Evolutionary conservation across 2,329 filamentous ascomycete genomes (phyloP), one percentile per base, ranked within the genome.

Genomic region (Trichoderma hamatum): DNA sequence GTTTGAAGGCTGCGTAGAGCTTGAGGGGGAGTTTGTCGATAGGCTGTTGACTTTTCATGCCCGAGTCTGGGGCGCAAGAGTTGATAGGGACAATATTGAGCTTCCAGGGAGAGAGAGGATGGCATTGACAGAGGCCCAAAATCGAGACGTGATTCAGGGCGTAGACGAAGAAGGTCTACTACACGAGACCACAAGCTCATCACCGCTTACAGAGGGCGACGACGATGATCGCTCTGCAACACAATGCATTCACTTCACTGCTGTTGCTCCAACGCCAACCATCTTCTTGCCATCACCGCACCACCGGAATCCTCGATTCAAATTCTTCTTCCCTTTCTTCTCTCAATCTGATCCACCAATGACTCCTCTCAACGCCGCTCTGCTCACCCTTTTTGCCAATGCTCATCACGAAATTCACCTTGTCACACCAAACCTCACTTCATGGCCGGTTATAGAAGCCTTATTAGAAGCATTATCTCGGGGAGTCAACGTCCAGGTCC

Each of bases 391-490:
- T 0, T 82, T 94, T 51, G 78, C 81, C 1, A 84, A 83, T 55
- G 90, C 92, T 0, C 81, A 83, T 36, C 80, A 76, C 13, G 82
- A 80, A 19, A 89, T 96, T 65, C 89, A 88, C 69, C 85, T 96
- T 3, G 87, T 94, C 72, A 94, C 92, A 0, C 93, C 93, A 0
- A 96, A 96, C 69, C 76, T 96, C 1, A 96, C 93, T 0, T 88
- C 88, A 0, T 82, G 83, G 59, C 84, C 90, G 0, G 88, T 92
- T 0, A 80, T 94, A 0, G 79, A 85, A 0, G 88, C 86, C 0
- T 77, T 96, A 0, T 73, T 91, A 0, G 80, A 80, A 0, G 90
- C 91, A 0, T 80, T 95, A 0, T 73, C 79, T 3, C 85, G 91
- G 1, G 91, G 92, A 1, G 86, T 96, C 13, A 79, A 90, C 66